phyloP scores from a whole-genome alignment of 192 early-diverging fungal species.

The Phlyctochytrium arcticum region DNA sequence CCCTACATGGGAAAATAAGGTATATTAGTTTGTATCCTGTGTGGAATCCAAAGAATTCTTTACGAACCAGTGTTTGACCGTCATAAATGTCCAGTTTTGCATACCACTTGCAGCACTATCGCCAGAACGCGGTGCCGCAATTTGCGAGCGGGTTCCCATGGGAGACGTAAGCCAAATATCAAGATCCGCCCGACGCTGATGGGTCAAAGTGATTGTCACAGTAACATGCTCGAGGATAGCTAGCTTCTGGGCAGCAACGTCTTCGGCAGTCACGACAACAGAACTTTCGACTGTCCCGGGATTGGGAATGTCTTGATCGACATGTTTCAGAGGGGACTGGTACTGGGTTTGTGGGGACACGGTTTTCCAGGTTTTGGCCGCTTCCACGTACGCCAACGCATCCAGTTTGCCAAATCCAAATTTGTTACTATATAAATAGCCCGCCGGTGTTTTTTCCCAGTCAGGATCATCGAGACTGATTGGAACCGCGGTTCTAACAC shows the following conservation, averaged over 20 bases:
- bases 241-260: slow-evolving; percentile 36
- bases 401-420: slow-evolving; percentile 93
- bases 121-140: slow-evolving; percentile 59
- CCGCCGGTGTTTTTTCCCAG: slow-evolving; percentile 67
- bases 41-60: neutral
- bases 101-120: slow-evolving; percentile 72
- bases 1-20: slow-evolving; percentile 67
- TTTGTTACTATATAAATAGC: slow-evolving; percentile 83
- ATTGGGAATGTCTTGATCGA: neutral
- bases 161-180: slow-evolving; percentile 80
- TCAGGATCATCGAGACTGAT: slow-evolving; percentile 63
- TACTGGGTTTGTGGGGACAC: slow-evolving; percentile 65
- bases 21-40: neutral
- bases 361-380: slow-evolving; percentile 60
- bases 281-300: slow-evolving; percentile 15
- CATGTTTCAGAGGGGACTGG: neutral
- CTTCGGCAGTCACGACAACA: slow-evolving; percentile 41
- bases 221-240: slow-evolving; percentile 80
- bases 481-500: slow-evolving; percentile 72
- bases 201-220: slow-evolving; percentile 76
- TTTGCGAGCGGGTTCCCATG: slow-evolving; percentile 52
- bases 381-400: slow-evolving; percentile 74
- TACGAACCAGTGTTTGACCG: slow-evolving; percentile 88
- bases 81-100: slow-evolving; percentile 89
- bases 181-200: slow-evolving; percentile 80